Evolutionary conservation across 2,329 filamentous ascomycete genomes (phyloP), one percentile per base, ranked within the genome.

Genomic region (Sarocladium oryzae): DNA sequence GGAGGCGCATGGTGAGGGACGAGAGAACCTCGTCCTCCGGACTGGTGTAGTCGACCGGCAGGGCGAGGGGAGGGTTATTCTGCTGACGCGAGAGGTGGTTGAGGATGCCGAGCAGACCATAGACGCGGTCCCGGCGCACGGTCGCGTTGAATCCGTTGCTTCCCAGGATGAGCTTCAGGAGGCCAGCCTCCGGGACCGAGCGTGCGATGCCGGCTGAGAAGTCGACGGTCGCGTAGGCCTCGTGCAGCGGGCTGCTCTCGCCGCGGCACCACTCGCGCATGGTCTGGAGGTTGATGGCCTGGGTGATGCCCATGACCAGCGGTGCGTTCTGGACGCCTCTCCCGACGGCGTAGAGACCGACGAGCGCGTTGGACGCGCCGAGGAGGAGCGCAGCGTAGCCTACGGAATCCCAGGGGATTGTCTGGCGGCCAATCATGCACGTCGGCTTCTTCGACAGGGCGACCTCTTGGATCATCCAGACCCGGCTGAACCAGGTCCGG

Each of bases 401-500:
- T 16, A 59, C 23, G 15, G 38, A 33, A 9, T 57, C 54, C 56
- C 56, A 59, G 10, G 56, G 51, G 3, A 58, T 41, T 3, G 51
- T 49, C 20, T 58, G 51, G 2, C 18, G 18, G 1, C 61, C 60
- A 15, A 61, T 55, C 18, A 62, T 45, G 8, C 62, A 54, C 2
- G 54, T 54, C 1, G 60, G 53, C 3, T 53, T 50, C 4, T 20
- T 23, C 4, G 60, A 58, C 3, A 64, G 46, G 10, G 58, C 59
- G 3, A 59, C 56, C 49, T 64, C 62, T 30, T 63, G 62, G 21
- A 63, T 53, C 51, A 60, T 59, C 62, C 62, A 65, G 16, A 61
- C 57, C 2, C 62, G 58, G 4, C 54, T 38, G 51, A 64, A 63
- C 60, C 62, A 65, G 2, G 56, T 41, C 20, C 61, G 52, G 5